phyloP scores from a whole-genome alignment of 139 green algal genomes.

The Chlamydomonas incerta region DNA sequence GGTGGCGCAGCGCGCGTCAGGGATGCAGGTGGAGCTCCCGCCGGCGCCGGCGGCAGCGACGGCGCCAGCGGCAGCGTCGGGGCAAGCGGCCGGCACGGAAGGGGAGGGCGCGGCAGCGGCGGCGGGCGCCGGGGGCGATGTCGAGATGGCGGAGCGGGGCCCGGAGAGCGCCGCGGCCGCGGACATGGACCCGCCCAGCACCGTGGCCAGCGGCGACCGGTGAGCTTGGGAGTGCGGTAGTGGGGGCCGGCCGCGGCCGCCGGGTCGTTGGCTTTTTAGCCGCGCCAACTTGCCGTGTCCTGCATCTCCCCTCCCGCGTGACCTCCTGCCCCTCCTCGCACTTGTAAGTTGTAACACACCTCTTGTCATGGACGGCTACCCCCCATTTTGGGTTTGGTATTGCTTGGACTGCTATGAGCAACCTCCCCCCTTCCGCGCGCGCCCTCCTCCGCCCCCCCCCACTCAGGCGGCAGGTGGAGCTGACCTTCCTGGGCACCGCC shows the following conservation, averaged over 20 bases:
- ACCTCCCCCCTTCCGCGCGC: too few species aligned
- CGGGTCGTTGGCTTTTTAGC: too few species aligned
- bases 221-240: too few species aligned
- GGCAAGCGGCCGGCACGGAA: neutral
- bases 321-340: too few species aligned
- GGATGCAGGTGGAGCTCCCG: neutral
- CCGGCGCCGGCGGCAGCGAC: conserved; percentile 2
- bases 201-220: neutral
- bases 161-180: neutral
- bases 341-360: too few species aligned
- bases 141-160: neutral
- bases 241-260: too few species aligned
- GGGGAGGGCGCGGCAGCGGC: neutral
- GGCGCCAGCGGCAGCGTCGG: too few species aligned
- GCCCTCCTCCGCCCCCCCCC: neutral
- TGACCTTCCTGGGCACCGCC: conserved; percentile 74
- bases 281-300: too few species aligned
- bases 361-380: too few species aligned
- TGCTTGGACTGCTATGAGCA: too few species aligned
- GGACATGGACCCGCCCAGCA: neutral
- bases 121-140: neutral
- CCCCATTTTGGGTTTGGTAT: too few species aligned
- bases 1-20: neutral
- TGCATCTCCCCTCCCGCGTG: too few species aligned
- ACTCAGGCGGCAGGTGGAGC: conserved; percentile 56